Base-by-base conservation (phyloP, 2,329 filamentous ascomycete genomes). In the Colletotrichum melonis region DNA sequence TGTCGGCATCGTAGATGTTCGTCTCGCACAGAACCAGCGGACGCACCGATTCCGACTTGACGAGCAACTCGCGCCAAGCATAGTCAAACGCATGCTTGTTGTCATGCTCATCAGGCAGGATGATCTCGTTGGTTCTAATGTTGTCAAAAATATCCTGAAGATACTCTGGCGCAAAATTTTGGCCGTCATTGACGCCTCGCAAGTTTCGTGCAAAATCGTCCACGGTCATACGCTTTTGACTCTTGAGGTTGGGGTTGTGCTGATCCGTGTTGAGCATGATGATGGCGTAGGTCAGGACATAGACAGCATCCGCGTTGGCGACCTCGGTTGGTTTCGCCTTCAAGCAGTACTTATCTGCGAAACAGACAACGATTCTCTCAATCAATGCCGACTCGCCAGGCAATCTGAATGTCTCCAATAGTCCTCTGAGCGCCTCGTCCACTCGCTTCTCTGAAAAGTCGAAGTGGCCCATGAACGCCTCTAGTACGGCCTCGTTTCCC, bases 211-310 rank as follows among this genome's bases (percentile, higher is more conserved):
- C 89, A 81, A 99, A 99, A 77, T 96, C 93, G 67, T 91, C 88
- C 55, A 92, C 88, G 1, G 92, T 91, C 97, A 99, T 99, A 54
- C 96, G 94, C 79, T 93, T 94, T 77, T 91, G 87, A 1, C 88
- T 83, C 77, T 91, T 95, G 75, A 98, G 83, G 77, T 98, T 98
- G 0, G 95, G 95, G 79, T 97, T 99, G 82, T 98, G 97, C 78
- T 97, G 93, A 80, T 99, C 97, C 1, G 96, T 98, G 80, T 99
- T 99, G 69, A 99, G 86, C 91, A 99, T 95, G 81, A 99, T 98
- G 78, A 98, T 97, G 49, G 95, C 97, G 80, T 99, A 99, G 0
- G 94, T 96, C 64, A 99, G 86, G 60, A 99, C 91, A 79, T 94
- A 99, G 26, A 97, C 92, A 8, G 95, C 92, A 81, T 99, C 97